Evolutionary conservation across 352 stramenopile genomes (phyloP).

Genomic region (Blastocystis sp.): DNA sequence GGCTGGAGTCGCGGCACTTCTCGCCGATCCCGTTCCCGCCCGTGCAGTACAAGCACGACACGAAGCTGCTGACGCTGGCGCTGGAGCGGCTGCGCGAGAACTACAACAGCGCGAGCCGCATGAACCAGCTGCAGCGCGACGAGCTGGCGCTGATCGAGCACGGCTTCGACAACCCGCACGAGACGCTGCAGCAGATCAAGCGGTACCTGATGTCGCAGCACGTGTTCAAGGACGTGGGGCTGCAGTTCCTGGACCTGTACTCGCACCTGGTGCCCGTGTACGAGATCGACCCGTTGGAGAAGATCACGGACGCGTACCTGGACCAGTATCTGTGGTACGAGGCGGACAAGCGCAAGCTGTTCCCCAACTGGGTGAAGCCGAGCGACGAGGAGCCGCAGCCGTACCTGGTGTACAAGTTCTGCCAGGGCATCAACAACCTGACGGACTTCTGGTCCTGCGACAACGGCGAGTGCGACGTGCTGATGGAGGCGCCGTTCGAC

Average conservation of each 20-base stretch:
- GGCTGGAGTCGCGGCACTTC: conserved; percentile 98
- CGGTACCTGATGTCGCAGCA: conserved; percentile 95
- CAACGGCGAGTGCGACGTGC: conserved; percentile 95
- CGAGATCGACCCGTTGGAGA: conserved; percentile 97
- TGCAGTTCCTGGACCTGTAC: conserved; percentile 99
- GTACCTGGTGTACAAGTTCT: conserved; percentile 99
- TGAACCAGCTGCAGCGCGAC: conserved; percentile 95
- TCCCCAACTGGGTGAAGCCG: conserved; percentile 99
- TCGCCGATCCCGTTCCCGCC: conserved; percentile 97
- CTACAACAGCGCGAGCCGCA: conserved; percentile 90
- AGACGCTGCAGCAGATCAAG: conserved; percentile 97
- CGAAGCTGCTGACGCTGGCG: conserved; percentile 97
- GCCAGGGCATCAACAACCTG: conserved; percentile 98
- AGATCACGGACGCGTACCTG: conserved; percentile 96
- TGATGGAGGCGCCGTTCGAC: conserved; percentile 96
- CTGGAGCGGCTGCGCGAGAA: conserved; percentile 97
- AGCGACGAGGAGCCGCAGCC: conserved; percentile 95
- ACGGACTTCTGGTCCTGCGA: conserved; percentile 95
- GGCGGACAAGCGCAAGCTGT: conserved; percentile 97
- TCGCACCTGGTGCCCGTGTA: conserved; percentile 96
- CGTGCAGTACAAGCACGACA: conserved; percentile 99
- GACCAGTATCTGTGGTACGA: conserved; percentile 99
- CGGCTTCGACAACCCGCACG: conserved; percentile 95
- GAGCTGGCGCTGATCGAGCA: conserved; percentile 96
- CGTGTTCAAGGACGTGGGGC: conserved; percentile 99